These are phyloP conservation scores for Punica granatum DNA, from an alignment of 345 rosid genomes.

Conservation along the genomic window DNA sequence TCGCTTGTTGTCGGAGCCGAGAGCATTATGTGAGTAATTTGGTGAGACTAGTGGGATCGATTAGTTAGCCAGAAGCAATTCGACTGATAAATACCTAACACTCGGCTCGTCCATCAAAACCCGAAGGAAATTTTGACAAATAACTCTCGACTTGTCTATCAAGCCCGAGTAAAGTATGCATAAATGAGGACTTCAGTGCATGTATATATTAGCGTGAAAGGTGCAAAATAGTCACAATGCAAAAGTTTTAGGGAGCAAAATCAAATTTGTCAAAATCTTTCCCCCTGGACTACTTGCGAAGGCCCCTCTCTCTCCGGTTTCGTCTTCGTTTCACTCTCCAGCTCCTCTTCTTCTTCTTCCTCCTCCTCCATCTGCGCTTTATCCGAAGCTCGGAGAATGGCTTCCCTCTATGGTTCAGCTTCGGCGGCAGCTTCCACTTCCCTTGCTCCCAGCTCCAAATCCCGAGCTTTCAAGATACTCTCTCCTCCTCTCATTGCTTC, in stretches of 20 bases:
- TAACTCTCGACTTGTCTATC: too few relatives aligned
- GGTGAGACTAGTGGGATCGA: too few relatives aligned
- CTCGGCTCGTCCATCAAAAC: too few relatives aligned
- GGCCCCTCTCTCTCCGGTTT: neutral
- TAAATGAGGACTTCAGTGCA: too few relatives aligned
- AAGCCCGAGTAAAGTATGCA: too few relatives aligned
- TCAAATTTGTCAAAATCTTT: neutral
- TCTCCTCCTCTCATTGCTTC: neutral
- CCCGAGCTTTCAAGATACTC: neutral
- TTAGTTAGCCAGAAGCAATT: too few relatives aligned
- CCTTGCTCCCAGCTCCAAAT: neutral
- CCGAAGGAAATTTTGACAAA: too few relatives aligned
- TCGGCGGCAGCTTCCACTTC: constrained; percentile 10
- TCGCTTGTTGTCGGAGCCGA: too few relatives aligned
- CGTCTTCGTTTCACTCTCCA: neutral
- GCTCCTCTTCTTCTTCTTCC: neutral
- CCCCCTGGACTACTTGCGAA: neutral
- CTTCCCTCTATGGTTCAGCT: constrained; percentile 10
- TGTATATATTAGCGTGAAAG: too few relatives aligned
- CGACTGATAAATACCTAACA: too few relatives aligned
- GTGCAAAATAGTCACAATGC: neutral
- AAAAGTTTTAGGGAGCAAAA: neutral
- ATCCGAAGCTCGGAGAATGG: constrained; percentile 5
- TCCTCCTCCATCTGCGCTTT: neutral
- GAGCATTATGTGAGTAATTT: too few relatives aligned